These are phyloP conservation scores for Gracilaria caudata DNA, from an alignment of 23 red algal genomes.

Conservation along the genomic window DNA sequence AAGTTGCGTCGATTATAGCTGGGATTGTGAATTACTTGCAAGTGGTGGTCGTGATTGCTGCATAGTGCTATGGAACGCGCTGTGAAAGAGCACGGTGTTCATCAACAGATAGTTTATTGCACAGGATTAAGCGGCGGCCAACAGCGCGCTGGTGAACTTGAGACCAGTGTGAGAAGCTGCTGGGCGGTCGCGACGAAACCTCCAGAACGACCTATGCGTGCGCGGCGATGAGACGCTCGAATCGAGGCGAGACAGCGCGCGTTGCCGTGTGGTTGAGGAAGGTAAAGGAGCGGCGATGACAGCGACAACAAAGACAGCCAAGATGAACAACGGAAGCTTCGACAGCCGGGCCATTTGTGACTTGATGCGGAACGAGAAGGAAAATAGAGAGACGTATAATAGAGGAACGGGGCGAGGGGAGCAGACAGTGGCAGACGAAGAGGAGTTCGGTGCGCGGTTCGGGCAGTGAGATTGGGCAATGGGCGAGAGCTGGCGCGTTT, in stretches of 20 bases:
- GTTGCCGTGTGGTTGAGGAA: background rate
- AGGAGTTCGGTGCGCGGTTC: too few species aligned
- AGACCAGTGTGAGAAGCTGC: background rate
- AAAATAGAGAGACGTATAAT: background rate
- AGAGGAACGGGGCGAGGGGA: too few species aligned
- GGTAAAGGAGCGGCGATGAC: background rate
- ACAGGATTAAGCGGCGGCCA: background rate
- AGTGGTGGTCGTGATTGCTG: slow-evolving; percentile 3
- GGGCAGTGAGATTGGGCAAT: too few species aligned
- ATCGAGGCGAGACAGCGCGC: background rate
- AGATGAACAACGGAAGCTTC: background rate
- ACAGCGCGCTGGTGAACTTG: background rate
- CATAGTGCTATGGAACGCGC: slow-evolving; percentile 1
- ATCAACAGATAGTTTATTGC: background rate
- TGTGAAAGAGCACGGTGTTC: background rate
- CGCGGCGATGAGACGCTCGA: background rate
- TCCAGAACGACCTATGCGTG: background rate
- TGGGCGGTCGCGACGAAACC: background rate
- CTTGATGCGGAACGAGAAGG: too few species aligned
- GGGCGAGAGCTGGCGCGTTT: too few species aligned
- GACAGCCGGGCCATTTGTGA: background rate
- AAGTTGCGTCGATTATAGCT: background rate
- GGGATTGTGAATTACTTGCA: background rate
- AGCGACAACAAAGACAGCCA: background rate
- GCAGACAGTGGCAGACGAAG: too few species aligned